These are phyloP conservation scores for Dictyostelium citrinum DNA, from an alignment of 78 protist genomes.

Conservation along the genomic window DNA sequence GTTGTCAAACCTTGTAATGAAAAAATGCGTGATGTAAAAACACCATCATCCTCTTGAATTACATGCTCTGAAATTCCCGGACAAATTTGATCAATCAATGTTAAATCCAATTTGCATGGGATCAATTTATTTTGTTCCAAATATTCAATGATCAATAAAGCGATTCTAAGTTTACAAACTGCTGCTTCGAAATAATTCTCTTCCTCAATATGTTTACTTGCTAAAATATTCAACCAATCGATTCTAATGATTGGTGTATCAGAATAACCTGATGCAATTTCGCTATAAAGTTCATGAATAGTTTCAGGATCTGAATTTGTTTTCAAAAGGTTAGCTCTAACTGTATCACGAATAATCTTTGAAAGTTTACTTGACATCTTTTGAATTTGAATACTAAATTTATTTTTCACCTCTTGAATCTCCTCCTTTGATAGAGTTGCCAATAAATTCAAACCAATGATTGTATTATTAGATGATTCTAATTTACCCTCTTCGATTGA, in stretches of 20 bases:
- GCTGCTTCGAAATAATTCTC: constrained; percentile 61
- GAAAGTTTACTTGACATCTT: constrained; percentile 31
- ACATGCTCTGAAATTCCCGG: constrained; percentile 27
- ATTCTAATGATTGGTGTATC: constrained; percentile 77
- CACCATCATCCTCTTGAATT: constrained; percentile 71
- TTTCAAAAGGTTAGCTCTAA: constrained; percentile 31
- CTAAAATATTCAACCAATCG: constrained; percentile 55
- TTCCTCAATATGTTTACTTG: constrained; percentile 1
- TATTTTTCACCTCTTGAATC: neutral
- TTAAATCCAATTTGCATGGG: constrained; percentile 30
- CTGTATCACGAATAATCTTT: constrained; percentile 67
- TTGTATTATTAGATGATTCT: neutral
- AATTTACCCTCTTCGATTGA: neutral
- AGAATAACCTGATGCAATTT: constrained; percentile 64
- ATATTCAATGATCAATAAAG: constrained; percentile 4
- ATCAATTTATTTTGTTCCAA: constrained; percentile 24
- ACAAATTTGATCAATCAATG: neutral
- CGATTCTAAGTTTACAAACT: constrained; percentile 43
- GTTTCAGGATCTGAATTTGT: constrained; percentile 75
- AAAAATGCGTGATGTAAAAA: constrained; percentile 18
- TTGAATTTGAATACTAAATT: constrained; percentile 15
- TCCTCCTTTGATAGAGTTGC: neutral
- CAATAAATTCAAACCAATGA: neutral
- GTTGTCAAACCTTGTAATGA: constrained; percentile 1
- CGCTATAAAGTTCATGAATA: constrained; percentile 36